Percentiles rank a stretch among this genome's conserved stretches.
phyloP scores from a whole-genome alignment of 495 filamentous ascomycete species.

The Entonaema liquescens region DNA sequence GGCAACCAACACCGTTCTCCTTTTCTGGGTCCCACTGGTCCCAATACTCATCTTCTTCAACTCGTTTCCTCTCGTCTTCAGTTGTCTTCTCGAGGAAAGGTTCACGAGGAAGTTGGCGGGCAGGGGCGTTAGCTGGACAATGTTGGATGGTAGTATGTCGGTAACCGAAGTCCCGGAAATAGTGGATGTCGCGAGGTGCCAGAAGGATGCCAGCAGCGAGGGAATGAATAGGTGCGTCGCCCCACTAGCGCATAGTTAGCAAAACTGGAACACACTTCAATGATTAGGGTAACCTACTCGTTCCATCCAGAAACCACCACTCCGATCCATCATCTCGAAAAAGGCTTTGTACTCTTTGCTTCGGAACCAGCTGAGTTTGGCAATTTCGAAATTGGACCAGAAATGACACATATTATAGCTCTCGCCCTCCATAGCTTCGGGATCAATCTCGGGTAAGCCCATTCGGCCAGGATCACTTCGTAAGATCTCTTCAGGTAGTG shows the following conservation, averaged over 20 bases:
- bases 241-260: constrained; percentile 72
- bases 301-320: constrained; percentile 99
- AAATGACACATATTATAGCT: constrained; percentile 99
- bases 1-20: constrained; percentile 96
- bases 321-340: constrained; percentile 99
- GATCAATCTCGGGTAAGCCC: constrained; percentile 80
- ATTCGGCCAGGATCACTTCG: constrained; percentile 77
- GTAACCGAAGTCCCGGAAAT: constrained; percentile 99
- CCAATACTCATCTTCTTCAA: constrained; percentile 98
- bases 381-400: constrained; percentile 99
- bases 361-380: constrained; percentile 91
- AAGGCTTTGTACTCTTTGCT: constrained; percentile 98
- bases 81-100: constrained; percentile 89
- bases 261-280: neutral
- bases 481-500: constrained; percentile 84
- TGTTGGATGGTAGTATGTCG: constrained; percentile 99
- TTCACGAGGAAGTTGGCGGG: constrained; percentile 81
- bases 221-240: constrained; percentile 98
- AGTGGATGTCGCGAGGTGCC: constrained; percentile 86
- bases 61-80: constrained; percentile 81
- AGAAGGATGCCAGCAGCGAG: constrained; percentile 92
- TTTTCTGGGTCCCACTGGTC: constrained; percentile 82
- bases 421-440: constrained; percentile 96
- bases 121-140: constrained; percentile 95
- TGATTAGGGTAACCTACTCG: constrained; percentile 67